phyloP scores from a whole-genome alignment of 805 yeast genomes.

The Hanseniaspora osmophila region DNA sequence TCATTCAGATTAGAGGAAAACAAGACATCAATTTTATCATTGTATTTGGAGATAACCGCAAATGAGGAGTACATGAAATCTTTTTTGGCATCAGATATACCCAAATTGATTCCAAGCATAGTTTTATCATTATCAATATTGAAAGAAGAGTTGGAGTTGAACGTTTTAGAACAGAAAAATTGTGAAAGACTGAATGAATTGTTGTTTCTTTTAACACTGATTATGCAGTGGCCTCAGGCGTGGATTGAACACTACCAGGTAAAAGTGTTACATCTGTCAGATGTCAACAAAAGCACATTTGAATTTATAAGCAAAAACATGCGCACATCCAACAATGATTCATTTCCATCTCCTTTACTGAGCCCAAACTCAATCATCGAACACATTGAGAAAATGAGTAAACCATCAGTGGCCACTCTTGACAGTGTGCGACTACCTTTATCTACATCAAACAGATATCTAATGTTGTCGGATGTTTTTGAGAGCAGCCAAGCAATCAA shows the following conservation, averaged over 20 bases:
- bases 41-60: neutral
- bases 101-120: constrained; percentile 47
- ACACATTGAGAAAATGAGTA: constrained; percentile 25
- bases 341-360: constrained; percentile 19
- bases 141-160: constrained; percentile 59
- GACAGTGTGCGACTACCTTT: constrained; percentile 17
- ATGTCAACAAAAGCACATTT: neutral
- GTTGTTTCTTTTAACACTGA: constrained; percentile 43
- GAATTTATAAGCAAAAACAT: neutral
- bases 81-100: constrained; percentile 19
- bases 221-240: constrained; percentile 61
- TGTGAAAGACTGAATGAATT: constrained; percentile 34
- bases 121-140: constrained; percentile 58
- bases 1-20: too few relatives aligned
- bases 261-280: neutral
- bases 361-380: constrained; percentile 26
- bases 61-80: neutral
- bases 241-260: constrained; percentile 29
- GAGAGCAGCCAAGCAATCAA: constrained; percentile 45
- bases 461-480: constrained; percentile 40
- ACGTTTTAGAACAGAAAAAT: constrained; percentile 28
- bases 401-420: constrained; percentile 7
- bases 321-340: neutral
- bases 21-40: too few relatives aligned
- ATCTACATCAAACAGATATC: constrained; percentile 45